Evolutionary conservation across 148 eudicot genomes (phyloP), one percentile per base, ranked within the genome.

Genomic region (Rhododendron henanense): DNA sequence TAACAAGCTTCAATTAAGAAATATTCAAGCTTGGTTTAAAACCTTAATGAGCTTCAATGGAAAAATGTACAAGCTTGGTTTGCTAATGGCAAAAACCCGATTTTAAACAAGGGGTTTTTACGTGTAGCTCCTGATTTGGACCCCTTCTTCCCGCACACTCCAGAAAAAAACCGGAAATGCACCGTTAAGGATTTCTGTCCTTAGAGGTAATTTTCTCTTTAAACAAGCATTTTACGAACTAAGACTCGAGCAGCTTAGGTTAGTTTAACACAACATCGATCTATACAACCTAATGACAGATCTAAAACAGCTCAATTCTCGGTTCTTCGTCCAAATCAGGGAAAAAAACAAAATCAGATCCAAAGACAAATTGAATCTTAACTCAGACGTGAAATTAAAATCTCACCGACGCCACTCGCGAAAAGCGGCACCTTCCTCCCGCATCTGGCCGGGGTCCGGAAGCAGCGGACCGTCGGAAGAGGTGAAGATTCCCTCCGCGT

Each of bases 341-440:
- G 35, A 10, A 19, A 65, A 16, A 55, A 18, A 41, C 59, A 53
- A 21, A 67, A 23, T 3, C 28, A 63, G 71, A 63, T 63, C 10
- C 28, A 13, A 69, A 28, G 37, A 71, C 44, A 75, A 39, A 53
- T 18, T 4, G 19, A 53, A 73, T 25, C 16, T 71, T 25, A 35
- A 23, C 13, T 7, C 28, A 63, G 71, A 63, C 28, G 8, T 6
- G 23, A 45, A 3, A 33, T 47, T 16, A 2, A 18, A 19, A 69
- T 75, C 92, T 87, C 35, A 95, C 95, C 96, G 90, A 2, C 96
- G 94, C 98, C 98, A 95, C 87, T 95, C 93, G 53, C 96, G 98
- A 71, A 89, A 92, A 6, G 94, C 96, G 73, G 91, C 85, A 37
- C 93, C 95, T 87, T 92, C 93, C 88, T 95, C 96, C 14, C 87